Base-by-base conservation (phyloP, 73 alveolate genomes). In the Uronychia binucleata region DNA sequence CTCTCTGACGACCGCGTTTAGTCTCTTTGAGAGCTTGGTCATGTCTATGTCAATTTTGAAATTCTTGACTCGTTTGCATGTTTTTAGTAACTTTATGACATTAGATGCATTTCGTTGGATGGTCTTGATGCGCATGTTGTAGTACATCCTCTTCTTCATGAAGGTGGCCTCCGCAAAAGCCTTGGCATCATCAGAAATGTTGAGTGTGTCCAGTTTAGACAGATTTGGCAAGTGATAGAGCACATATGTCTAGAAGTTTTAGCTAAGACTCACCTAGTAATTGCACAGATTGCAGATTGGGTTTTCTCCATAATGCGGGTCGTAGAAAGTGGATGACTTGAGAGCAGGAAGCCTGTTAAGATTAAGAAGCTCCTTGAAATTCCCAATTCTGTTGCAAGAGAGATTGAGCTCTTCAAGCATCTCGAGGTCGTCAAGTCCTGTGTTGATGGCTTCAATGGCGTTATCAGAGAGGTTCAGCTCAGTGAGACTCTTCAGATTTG, bases 121-220 rank as follows among this genome's bases (percentile, higher is more conserved):
- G 14, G 97, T 93, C 83, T 95, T 95, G 13, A 95, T 93, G 58
- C 97, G 60, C 98, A 95, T 95, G 77, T 93, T 93, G 84, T 95
- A 95, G 87, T 93, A 95, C 97, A 95, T 88, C 74, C 93, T 75
- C 82, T 95, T 95, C 90, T 95, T 95, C 95, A 94, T 81, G 79
- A 92, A 95, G 25, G 98, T 94, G 27, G 95, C 95, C 67, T 95
- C 98, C 1, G 98, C 97, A 75, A 83, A 90, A 14, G 89, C 76
- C 83, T 85, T 86, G 1, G 95, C 86, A 29, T 85, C 98, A 80
- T 92, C 96, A 25, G 95, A 84, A 13, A 94, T 92, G 26, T 57
- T 60, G 26, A 85, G 79, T 59, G 97, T 90, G 87, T 94, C 98
- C 5, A 94, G 83, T 46, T 85, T 87, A 67, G 19, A 31, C 33